Conservation (phyloP, 768 basidiomycete genomes). For the Kwoniella sp. region DNA sequence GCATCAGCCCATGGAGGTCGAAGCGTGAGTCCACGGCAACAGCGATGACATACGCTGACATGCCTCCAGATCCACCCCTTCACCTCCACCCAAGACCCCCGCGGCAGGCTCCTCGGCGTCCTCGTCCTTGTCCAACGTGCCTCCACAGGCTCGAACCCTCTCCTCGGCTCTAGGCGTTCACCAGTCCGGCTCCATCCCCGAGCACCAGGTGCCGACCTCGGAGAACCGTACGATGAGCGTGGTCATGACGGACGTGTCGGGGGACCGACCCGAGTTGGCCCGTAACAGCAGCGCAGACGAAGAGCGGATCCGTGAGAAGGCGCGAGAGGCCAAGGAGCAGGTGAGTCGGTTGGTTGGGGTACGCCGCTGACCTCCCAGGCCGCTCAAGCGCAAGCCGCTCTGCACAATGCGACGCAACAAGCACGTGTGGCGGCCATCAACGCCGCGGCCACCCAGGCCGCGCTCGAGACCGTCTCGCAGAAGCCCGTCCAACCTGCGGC, state of each 20-base stretch:
- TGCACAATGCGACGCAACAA: slow-evolving; percentile 48
- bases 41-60: background rate
- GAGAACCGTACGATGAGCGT: slow-evolving; percentile 34
- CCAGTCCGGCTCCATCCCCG: slow-evolving; percentile 6
- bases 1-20: slow-evolving; percentile 28
- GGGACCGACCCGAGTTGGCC: slow-evolving; percentile 11
- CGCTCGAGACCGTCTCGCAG: slow-evolving; percentile 31
- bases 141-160: slow-evolving; percentile 21
- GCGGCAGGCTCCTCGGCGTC: slow-evolving; percentile 31
- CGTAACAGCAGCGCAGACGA: slow-evolving; percentile 32
- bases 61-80: background rate
- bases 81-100: slow-evolving; percentile 8
- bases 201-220: slow-evolving; percentile 1
- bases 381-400: slow-evolving; percentile 43
- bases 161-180: slow-evolving; percentile 28
- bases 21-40: slow-evolving; percentile 14
- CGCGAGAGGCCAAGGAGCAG: slow-evolving; percentile 48
- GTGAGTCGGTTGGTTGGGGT: slow-evolving; percentile 15
- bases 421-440: slow-evolving; percentile 49
- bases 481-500: slow-evolving; percentile 11
- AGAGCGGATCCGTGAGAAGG: slow-evolving; percentile 46
- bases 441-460: slow-evolving; percentile 48
- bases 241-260: slow-evolving; percentile 43
- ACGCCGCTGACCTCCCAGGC: slow-evolving; percentile 30
- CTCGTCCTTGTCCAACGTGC: slow-evolving; percentile 25